Base-by-base conservation (phyloP, 768 basidiomycete species). In the Boletus patriciae region DNA sequence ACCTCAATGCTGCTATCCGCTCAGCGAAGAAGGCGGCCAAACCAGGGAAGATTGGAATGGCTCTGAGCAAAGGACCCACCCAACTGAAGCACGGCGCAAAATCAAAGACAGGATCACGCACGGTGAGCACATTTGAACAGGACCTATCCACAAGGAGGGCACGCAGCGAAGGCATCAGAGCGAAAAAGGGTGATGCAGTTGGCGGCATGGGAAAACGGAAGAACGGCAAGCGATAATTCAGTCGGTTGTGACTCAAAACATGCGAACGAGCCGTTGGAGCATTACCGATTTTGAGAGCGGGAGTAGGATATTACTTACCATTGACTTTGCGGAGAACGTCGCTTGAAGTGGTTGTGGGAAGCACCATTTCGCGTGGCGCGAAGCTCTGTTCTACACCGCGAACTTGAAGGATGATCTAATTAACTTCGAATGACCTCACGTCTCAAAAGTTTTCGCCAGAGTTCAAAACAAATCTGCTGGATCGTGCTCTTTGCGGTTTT, bases 21-120 rank as follows among this genome's bases (percentile, higher is more conserved):
- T 83, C 84, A 13, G 94, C 90, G 11, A 98, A 98, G 75, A 95
- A 88, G 74, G 79, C 85, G 9, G 73, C 77, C 36, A 82, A 83
- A 62, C 89, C 89, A 1, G 73, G 74, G 11, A 97, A 92, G 78
- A 92, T 94, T 60, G 87, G 89, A 38, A 71, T 78, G 43, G 76
- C 80, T 33, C 74, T 79, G 63, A 61, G 62, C 57, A 80, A 70
- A 62, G 63, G 49, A 57, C 58, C 66, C 54, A 52, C 71, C 48
- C 72, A 68, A 57, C 67, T 67, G 61, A 69, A 70, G 55, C 78
- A 73, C 66, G 67, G 64, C 53, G 66, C 73, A 55, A 61, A 49
- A 25, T 41, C 56, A 31, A 79, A 76, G 59, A 54, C 57, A 44
- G 71, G 64, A 42, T 59, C 72, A 23, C 70, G 72, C 34, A 52